Percentiles rank a stretch among this genome's conserved stretches.
Conservation (phyloP, 2,329 filamentous ascomycete species). For the Hypoxylon sp. region DNA sequence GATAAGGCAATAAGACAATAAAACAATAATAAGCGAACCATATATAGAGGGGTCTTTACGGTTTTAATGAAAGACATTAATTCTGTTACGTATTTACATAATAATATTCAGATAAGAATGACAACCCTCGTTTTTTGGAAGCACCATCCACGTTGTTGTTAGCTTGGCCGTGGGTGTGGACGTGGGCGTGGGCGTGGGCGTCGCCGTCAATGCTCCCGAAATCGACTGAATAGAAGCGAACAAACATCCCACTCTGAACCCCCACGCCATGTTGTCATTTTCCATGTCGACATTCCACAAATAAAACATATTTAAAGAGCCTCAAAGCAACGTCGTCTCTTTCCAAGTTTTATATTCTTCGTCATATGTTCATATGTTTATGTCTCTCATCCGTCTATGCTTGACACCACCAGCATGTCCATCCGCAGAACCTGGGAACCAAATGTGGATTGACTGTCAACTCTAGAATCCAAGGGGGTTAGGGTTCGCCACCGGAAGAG, state of each 20-base stretch:
- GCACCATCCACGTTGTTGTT: background rate
- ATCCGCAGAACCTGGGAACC: conserved; percentile 10
- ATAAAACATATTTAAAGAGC: conserved; percentile 53
- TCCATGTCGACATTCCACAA: conserved; percentile 54
- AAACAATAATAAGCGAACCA: background rate
- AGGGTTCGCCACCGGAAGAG: conserved; percentile 36
- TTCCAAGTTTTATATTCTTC: conserved; percentile 43
- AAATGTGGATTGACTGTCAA: conserved; percentile 31
- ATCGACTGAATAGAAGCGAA: conserved; percentile 14
- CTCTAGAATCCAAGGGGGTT: conserved; percentile 15
- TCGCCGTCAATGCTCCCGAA: conserved; percentile 35
- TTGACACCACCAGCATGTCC: conserved; percentile 15
- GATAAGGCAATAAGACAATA: background rate
- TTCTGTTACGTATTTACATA: background rate
- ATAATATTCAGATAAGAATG: background rate
- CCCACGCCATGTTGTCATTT: conserved; percentile 55
- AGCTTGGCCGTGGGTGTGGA: background rate
- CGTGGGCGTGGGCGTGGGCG: conserved; percentile 17
- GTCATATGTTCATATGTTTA: conserved; percentile 33
- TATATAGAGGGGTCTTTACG: background rate
- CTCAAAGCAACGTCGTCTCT: conserved; percentile 53
- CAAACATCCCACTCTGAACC: conserved; percentile 52
- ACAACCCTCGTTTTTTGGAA: conserved; percentile 8
- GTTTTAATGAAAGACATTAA: background rate
- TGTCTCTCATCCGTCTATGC: conserved; percentile 38